Evolutionary conservation across 106 monocot genomes (phyloP).

Genomic region (Alisma plantagoaquatica): DNA sequence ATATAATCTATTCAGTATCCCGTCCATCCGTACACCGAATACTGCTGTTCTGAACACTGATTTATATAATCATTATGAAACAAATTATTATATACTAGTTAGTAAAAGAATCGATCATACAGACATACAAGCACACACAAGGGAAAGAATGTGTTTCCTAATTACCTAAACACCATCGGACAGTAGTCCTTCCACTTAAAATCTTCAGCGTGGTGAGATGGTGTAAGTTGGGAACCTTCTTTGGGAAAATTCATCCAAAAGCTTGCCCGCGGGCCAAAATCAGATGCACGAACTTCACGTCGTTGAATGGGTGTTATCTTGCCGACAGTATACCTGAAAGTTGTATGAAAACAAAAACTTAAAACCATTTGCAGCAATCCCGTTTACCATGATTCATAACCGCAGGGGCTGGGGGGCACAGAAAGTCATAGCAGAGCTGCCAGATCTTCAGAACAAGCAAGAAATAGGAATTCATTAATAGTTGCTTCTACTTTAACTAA

Average conservation of each 20-base stretch:
- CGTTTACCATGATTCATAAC: no score
- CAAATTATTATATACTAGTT: no score
- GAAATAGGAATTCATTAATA: background rate
- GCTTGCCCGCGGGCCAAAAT: conserved; percentile 86
- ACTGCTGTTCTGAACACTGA: no score
- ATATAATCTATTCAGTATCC: no score
- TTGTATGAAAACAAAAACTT: background rate
- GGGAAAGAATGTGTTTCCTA: background rate
- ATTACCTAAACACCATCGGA: conserved; percentile 95
- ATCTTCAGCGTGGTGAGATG: conserved; percentile 75
- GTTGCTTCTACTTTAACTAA: background rate
- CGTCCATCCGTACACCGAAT: no score
- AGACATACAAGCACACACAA: no score
- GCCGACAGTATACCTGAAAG: conserved; percentile 82
- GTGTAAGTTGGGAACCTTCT: conserved; percentile 74
- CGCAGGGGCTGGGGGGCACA: no score
- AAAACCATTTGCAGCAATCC: no score
- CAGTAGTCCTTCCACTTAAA: conserved; percentile 99
- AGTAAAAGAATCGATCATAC: no score
- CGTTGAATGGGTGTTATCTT: conserved; percentile 95
- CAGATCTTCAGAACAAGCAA: background rate
- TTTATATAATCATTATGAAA: no score
- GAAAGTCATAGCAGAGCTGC: no score
- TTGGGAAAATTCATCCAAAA: conserved; percentile 97
- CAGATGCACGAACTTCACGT: conserved; percentile 77